A percentile compares a stretch with the other conserved stretches of the same genome.
phyloP scores from a whole-genome alignment of 192 early-diverging fungal genomes.

The Backusella liffmaniae region DNA sequence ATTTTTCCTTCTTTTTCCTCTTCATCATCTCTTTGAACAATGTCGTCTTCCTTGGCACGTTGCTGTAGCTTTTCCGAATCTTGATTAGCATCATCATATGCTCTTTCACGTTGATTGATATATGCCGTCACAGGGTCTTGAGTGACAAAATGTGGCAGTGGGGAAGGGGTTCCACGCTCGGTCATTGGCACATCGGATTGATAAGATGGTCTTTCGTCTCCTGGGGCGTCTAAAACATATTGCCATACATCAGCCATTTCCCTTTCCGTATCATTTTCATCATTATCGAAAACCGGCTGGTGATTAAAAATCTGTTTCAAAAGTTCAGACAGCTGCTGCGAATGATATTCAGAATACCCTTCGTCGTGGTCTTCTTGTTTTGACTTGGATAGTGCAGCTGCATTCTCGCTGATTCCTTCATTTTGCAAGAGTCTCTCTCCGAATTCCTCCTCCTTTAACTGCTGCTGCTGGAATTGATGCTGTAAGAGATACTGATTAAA shows the following conservation, averaged over 20 bases:
- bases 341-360: not conserved
- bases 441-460: not conserved
- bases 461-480: not conserved
- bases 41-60: not conserved
- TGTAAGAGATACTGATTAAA: not conserved
- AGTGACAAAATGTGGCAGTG: not conserved
- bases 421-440: not conserved
- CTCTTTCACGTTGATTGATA: not conserved
- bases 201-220: not conserved
- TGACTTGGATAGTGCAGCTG: not conserved
- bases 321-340: not conserved
- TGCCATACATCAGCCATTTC: slow-evolving; percentile 3
- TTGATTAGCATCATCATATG: not conserved
- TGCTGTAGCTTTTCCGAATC: not conserved
- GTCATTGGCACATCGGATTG: not conserved
- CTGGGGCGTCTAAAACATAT: not conserved
- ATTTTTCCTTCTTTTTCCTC: not conserved
- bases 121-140: not conserved
- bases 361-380: not conserved
- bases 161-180: not conserved
- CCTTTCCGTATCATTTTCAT: not conserved
- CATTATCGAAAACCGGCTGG: not conserved
- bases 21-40: not conserved
- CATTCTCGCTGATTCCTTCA: not conserved
- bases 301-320: not conserved